phyloP scores from a whole-genome alignment of 2,329 filamentous ascomycete species.

The Penicillium paneum region DNA sequence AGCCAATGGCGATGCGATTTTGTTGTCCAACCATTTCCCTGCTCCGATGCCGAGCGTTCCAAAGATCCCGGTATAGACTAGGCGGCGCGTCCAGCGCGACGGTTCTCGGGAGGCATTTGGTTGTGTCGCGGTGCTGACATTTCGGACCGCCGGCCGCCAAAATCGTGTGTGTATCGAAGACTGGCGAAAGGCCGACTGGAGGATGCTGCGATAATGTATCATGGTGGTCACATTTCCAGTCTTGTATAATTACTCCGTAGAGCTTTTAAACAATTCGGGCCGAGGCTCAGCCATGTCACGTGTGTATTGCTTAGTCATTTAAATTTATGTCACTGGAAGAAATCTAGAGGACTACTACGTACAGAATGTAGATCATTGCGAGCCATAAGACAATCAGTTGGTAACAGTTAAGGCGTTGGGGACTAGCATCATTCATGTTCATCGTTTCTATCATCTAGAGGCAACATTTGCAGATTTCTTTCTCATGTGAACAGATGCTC shows the following conservation, averaged over 20 bases:
- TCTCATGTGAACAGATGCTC: background rate
- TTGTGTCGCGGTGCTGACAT: constrained; percentile 21
- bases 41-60: constrained; percentile 29
- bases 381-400: background rate
- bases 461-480: constrained; percentile 6
- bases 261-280: background rate
- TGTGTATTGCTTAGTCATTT: background rate
- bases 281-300: constrained; percentile 2
- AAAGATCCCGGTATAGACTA: constrained; percentile 37
- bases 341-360: background rate
- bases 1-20: constrained; percentile 24
- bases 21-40: constrained; percentile 26
- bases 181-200: constrained; percentile 22
- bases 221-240: constrained; percentile 28
- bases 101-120: constrained; percentile 15
- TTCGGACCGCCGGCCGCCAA: constrained; percentile 16
- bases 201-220: constrained; percentile 24
- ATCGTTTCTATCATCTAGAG: constrained; percentile 28
- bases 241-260: background rate
- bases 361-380: background rate
- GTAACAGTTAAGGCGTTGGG: background rate
- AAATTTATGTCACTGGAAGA: background rate
- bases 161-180: background rate
- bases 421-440: constrained; percentile 18
- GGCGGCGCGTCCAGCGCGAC: constrained; percentile 36